Evolutionary conservation across 2,329 filamentous ascomycete species (phyloP).

Genomic region (Leptographium flavum): DNA sequence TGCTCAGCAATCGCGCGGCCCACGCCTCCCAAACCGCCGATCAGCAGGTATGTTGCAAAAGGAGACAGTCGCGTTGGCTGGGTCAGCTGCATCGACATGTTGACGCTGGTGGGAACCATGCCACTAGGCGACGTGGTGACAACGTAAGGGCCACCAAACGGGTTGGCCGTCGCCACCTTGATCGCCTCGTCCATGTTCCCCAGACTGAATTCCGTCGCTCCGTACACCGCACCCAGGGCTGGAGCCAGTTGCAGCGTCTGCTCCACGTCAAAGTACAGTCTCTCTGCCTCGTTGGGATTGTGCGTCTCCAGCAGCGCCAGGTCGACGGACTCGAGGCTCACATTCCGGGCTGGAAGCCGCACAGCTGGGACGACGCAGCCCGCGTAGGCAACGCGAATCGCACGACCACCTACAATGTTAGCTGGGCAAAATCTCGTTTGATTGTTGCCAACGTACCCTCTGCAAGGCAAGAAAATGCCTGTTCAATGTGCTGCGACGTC

Average conservation of each 20-base stretch:
- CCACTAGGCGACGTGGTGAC: neutral
- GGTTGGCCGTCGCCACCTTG: neutral
- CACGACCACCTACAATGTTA: conserved; percentile 5
- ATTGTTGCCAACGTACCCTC: conserved; percentile 7
- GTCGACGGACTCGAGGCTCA: conserved; percentile 13
- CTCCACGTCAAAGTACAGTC: conserved; percentile 5
- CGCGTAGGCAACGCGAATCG: conserved; percentile 6
- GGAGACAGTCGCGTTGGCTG: neutral
- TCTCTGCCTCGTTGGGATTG: conserved; percentile 2
- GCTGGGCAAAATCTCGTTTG: neutral
- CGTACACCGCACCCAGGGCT: neutral
- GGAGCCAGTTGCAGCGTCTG: conserved; percentile 4
- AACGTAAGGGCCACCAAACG: neutral
- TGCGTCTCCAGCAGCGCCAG: conserved; percentile 6
- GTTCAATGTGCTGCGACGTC: conserved; percentile 20
- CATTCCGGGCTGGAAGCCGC: conserved; percentile 5
- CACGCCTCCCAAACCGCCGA: conserved; percentile 42
- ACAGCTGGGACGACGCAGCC: neutral
- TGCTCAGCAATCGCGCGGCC: conserved; percentile 37
- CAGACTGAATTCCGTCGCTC: conserved; percentile 2
- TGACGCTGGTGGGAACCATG: neutral
- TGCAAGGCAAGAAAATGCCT: conserved; percentile 17
- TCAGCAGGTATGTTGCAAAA: conserved; percentile 34
- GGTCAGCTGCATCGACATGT: neutral
- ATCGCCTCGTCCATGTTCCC: conserved; percentile 2